Evolutionary conservation across 257 asterid genomes (phyloP), one percentile per base, ranked within the genome.

Genomic region (Euphrasia confusa): DNA sequence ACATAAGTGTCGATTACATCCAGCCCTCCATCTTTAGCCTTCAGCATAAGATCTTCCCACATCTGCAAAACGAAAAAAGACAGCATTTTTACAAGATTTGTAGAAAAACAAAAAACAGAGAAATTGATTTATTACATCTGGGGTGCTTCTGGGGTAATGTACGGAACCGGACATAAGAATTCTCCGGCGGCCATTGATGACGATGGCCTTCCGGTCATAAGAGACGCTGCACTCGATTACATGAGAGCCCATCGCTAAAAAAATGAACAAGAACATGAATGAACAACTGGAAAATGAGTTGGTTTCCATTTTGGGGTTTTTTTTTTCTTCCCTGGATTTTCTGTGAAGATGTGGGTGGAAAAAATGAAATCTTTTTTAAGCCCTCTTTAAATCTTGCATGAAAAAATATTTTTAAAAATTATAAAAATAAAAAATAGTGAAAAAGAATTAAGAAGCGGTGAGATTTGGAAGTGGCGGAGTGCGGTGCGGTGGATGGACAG

Each of bases 131-230:
- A 50, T 58, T 74, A 82, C 93, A 71, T 85, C 87, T 75, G 94
- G 94, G 45, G 89, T 82, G 69, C 94, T 85, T 75, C 94, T 82
- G 13, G 94, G 87, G 62, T 85, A 85, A 68, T 85, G 94, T 74
- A 82, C 78, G 48, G 94, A 85, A 49, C 94, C 94, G 60, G 94
- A 85, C 12, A 85, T 77, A 27, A 85, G 87, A 50, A 85, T 82
- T 72, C 80, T 80, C 69, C 87, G 78, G 55, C 79, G 76, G 3
- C 89, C 90, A 80, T 82, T 77, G 32, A 85, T 80, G 63, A 73
- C 42, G 10, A 83, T 69, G 4, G 85, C 82, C 58, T 76, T 85
- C 47, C 68, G 77, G 57, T 85, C 94, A 75, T 83, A 85, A 32
- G 77, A 75, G 30, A 85, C 84, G 58, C 71, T 71, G 35, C 87